Conservation (phyloP, 768 basidiomycete genomes). For the Leccinum sublutescens region DNA sequence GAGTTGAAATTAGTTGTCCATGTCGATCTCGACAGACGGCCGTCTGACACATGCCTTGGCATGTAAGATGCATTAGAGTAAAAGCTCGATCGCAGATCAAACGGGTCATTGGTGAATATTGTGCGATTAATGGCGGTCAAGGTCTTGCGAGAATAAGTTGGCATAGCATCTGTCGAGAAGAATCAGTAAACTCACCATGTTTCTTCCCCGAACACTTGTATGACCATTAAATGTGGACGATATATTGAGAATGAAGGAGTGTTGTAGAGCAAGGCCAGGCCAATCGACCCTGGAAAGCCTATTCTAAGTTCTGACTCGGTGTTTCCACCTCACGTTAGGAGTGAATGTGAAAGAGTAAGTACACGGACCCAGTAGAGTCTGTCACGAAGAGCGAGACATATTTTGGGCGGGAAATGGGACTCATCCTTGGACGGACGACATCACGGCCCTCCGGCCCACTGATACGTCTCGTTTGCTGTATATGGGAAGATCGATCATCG, state of each 20-base stretch:
- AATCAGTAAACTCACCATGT: conserved; percentile 22
- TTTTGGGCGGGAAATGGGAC: neutral
- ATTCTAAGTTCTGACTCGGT: conserved; percentile 1
- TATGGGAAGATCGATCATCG: neutral
- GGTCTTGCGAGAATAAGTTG: conserved; percentile 24
- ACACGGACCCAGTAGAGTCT: neutral
- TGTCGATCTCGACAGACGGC: neutral
- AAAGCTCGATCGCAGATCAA: conserved; percentile 23
- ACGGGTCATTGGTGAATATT: conserved; percentile 19
- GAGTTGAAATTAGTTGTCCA: neutral
- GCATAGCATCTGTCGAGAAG: conserved; percentile 1
- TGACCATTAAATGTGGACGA: conserved; percentile 29
- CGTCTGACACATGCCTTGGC: neutral
- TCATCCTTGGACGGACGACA: neutral
- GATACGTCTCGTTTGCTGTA: neutral
- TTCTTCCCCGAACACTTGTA: conserved; percentile 33
- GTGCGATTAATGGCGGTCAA: conserved; percentile 25
- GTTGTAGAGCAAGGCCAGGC: conserved; percentile 35
- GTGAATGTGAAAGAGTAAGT: neutral
- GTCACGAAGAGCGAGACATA: neutral
- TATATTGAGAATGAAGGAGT: conserved; percentile 16
- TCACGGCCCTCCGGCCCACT: neutral
- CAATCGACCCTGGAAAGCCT: conserved; percentile 43
- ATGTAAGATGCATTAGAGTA: conserved; percentile 28
- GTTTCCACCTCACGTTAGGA: conserved; percentile 16